phyloP scores from a whole-genome alignment of 1,284 basidiomycete genomes.

The Ceratobasidium sp. region DNA sequence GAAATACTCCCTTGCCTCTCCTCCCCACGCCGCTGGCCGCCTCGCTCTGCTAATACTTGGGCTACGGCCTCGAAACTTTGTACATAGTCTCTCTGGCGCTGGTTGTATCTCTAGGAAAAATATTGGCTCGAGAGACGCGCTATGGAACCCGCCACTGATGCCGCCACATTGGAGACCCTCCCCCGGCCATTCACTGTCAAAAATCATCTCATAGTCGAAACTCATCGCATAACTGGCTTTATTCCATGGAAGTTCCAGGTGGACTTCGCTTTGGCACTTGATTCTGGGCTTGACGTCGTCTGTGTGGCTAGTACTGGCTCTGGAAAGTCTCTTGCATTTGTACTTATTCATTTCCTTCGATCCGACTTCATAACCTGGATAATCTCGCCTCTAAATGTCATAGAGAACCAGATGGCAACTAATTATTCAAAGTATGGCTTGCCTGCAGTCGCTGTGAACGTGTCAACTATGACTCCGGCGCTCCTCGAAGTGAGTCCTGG shows the following conservation, averaged over 20 bases:
- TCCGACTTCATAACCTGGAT: background rate
- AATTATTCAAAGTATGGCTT: background rate
- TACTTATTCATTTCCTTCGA: slow-evolving; percentile 3
- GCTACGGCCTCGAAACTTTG: background rate
- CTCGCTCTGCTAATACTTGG: background rate
- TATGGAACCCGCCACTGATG: background rate
- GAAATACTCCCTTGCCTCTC: background rate
- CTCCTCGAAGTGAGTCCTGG: background rate
- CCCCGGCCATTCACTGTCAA: background rate
- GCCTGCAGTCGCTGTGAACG: background rate
- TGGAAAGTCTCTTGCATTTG: slow-evolving; percentile 11
- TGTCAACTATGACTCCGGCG: background rate
- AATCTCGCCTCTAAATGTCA: background rate
- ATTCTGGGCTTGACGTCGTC: background rate
- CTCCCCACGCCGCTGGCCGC: background rate
- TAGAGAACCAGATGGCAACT: background rate
- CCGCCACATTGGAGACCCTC: background rate
- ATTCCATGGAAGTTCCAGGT: background rate
- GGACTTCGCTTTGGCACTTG: background rate
- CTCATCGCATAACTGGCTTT: too few relatives aligned
- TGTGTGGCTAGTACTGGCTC: slow-evolving; percentile 16
- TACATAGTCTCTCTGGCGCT: background rate
- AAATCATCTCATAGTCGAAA: background rate
- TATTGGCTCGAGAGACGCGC: background rate
- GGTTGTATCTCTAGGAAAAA: background rate